phyloP scores from a whole-genome alignment of 1,139 yeast species.

The Yamadazyma dendronema region DNA sequence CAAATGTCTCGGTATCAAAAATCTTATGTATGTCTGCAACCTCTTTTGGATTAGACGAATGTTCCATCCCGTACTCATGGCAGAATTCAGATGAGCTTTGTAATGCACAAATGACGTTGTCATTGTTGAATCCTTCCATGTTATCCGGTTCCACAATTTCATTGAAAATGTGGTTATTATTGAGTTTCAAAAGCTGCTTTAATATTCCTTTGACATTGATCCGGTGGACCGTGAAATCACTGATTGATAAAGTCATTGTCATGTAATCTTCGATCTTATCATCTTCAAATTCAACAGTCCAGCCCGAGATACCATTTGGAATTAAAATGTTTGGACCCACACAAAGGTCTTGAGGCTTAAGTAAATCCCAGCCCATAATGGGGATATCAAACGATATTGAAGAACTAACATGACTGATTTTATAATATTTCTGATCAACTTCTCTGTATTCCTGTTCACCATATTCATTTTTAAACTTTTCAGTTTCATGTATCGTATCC shows the following conservation, averaged over 20 bases:
- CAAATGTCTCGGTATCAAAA: conserved; percentile 10
- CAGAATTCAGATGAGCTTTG: conserved; percentile 29
- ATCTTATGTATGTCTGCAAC: conserved; percentile 8
- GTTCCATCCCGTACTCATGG: conserved; percentile 22
- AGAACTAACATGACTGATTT: conserved; percentile 32
- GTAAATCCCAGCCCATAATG: conserved; percentile 30
- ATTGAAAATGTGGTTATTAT: conserved; percentile 17
- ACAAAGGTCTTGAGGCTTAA: conserved; percentile 26
- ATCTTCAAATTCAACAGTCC: conserved; percentile 18
- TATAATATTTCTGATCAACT: conserved; percentile 16
- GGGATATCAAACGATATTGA: conserved; percentile 36
- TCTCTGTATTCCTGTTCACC: conserved; percentile 11
- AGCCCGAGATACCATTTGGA: conserved; percentile 39
- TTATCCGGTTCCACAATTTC: conserved; percentile 12
- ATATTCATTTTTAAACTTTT: conserved; percentile 8
- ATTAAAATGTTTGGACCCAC: conserved; percentile 31
- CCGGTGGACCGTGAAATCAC: conserved; percentile 34
- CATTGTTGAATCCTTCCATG: conserved; percentile 22
- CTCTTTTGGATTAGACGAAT: conserved; percentile 4
- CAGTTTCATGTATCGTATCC: conserved; percentile 11
- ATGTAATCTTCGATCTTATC: conserved; percentile 23
- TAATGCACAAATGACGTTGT: conserved; percentile 35
- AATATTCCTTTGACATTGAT: conserved; percentile 33
- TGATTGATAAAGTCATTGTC: conserved; percentile 30
- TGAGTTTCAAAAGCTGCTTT: conserved; percentile 19